Evolutionary conservation across 2,329 filamentous ascomycete genomes (phyloP).

Genomic region (Hypoxylon sp.): DNA sequence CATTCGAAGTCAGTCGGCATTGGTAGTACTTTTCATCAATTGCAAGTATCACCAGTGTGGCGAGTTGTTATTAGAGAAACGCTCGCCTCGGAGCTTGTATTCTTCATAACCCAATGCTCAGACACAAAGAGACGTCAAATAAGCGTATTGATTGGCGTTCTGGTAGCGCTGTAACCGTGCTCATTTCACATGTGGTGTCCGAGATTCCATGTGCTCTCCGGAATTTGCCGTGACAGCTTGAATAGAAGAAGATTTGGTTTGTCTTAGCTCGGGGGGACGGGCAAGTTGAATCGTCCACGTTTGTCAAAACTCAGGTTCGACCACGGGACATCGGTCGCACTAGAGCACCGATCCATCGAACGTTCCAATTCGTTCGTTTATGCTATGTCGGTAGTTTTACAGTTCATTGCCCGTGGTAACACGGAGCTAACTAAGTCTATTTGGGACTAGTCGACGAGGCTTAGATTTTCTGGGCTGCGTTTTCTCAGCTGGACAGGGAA

Average conservation of each 20-base stretch:
- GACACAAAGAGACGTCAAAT: conserved; percentile 8
- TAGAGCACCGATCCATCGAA: conserved; percentile 24
- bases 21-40: conserved; percentile 6
- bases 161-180: not conserved
- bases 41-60: conserved; percentile 17
- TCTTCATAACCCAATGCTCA: conserved; percentile 8
- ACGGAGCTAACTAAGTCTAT: conserved; percentile 4
- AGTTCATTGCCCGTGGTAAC: conserved; percentile 24
- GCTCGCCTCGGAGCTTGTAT: conserved; percentile 6
- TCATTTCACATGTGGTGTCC: conserved; percentile 20
- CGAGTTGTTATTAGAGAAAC: conserved; percentile 12
- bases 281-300: conserved; percentile 14
- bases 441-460: conserved; percentile 35
- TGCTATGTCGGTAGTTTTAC: conserved; percentile 31
- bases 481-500: conserved; percentile 43
- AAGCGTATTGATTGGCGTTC: conserved; percentile 11
- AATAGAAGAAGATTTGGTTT: conserved; percentile 7
- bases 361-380: conserved; percentile 17
- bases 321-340: conserved; percentile 27
- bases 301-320: conserved; percentile 3
- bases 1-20: not conserved
- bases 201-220: conserved; percentile 28
- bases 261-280: conserved; percentile 4
- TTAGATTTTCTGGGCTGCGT: conserved; percentile 30
- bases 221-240: conserved; percentile 17